Conservation (phyloP, 2,329 filamentous ascomycete species). For the Magnaporthales sp. region DNA sequence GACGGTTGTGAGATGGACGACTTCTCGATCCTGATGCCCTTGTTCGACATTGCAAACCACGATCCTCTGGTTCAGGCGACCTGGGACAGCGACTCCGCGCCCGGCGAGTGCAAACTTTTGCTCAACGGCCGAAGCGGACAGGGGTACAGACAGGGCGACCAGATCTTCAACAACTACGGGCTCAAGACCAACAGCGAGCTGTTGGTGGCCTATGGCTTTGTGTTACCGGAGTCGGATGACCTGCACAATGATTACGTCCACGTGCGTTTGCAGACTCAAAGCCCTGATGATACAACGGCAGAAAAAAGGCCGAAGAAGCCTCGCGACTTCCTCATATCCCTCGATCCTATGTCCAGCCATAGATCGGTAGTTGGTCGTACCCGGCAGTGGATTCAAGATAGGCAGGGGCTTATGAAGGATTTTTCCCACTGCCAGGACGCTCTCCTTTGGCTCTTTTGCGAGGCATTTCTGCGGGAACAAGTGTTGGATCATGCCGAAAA, state of each 20-base stretch:
- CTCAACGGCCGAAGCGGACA: conserved; percentile 15
- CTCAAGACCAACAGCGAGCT: conserved; percentile 65
- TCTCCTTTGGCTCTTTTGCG: conserved; percentile 42
- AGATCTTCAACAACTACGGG: conserved; percentile 65
- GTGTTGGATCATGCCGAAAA: not conserved
- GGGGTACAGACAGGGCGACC: conserved; percentile 39
- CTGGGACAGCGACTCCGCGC: conserved; percentile 43
- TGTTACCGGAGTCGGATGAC: conserved; percentile 34
- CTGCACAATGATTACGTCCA: conserved; percentile 55
- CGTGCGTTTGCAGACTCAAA: conserved; percentile 32
- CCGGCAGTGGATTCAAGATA: conserved; percentile 23
- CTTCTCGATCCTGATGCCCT: conserved; percentile 60
- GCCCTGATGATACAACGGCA: conserved; percentile 9
- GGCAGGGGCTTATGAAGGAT: conserved; percentile 14
- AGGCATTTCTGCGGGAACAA: conserved; percentile 20
- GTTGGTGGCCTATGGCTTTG: conserved; percentile 55
- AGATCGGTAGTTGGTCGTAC: conserved; percentile 38
- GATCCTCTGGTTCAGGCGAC: conserved; percentile 47
- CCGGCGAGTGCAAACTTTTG: not conserved
- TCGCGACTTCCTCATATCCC: conserved; percentile 42
- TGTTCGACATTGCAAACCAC: conserved; percentile 68
- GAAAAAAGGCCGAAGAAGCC: conserved; percentile 10
- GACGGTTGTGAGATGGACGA: conserved; percentile 37
- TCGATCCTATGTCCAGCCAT: conserved; percentile 35
- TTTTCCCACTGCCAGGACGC: conserved; percentile 44